Base-by-base conservation (phyloP, 169 alveolate species). In the Eimeria maxima region DNA sequence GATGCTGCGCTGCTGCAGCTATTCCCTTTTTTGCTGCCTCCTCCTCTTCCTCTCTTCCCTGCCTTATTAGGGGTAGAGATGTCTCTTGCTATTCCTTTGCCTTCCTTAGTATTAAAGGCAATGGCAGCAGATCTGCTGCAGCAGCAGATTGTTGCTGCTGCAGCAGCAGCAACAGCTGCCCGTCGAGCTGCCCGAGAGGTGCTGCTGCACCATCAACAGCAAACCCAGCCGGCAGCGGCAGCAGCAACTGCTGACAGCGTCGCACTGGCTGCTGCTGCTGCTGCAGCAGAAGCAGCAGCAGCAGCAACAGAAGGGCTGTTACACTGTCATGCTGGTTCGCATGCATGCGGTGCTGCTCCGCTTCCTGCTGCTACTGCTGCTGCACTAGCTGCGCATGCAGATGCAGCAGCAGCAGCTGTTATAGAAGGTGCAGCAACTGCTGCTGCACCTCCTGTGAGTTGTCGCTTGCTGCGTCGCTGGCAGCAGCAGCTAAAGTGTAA, bases 21-120 rank as follows among this genome's bases (percentile, higher is more conserved):
- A 29, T 73, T 74, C n/a, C 60, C 90, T 29, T 96, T 96, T 71
- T 53, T 96, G 76, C 95, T 69, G 63, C 97, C 57, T 5, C 57
- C 57, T 5, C 57, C 57, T 50, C 18, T 50, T 5, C 57, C 57
- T 11, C 18, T 50, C 97, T 81, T 44, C 22, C 95, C 89, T 16
- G 95, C 86, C 3, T 55, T 74, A 27, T 20, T 90, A 13, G 95
- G 95, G 22, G 95, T 76, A 14, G 95, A 90, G 57, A 81, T 90
- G 76, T 24, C 90, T 16, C 53, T 90, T 14, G 24, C 95, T 3
- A 22, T 90, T 71, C 73, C 95, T 33, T 45, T 90, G 24, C 95
- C 95, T 16, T 78, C 88, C 44, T 38, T 78, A 6, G 63, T 78
- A 38, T 45, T 78, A 29, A 78, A 78, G 88, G 88, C 88, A 10